Evolutionary conservation across 192 early-diverging fungal genomes (phyloP), one percentile per base, ranked within the genome.

Genomic region (Irineochytrium annulatum): DNA sequence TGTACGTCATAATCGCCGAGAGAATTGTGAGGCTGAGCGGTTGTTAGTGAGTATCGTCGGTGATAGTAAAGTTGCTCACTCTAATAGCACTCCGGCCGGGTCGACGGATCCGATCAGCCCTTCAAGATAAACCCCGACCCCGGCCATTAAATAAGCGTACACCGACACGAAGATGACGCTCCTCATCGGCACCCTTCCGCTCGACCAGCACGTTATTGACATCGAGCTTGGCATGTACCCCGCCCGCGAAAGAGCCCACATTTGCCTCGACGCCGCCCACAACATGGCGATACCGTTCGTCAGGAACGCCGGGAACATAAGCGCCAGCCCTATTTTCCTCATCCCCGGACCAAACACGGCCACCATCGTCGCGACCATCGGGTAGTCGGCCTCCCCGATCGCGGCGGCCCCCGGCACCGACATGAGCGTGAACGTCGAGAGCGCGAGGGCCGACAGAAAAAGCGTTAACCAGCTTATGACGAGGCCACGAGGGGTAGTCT

Each of bases 1-100:
- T 22, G 60, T 62, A 62, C 5, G 60, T 62, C 30, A 62, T 58
- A 11, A 51, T 24, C n/a, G 32, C 60, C 5, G 49, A 34, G 17
- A 55, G 28, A 19, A 62, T 22, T n/a, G 54, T 55, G 26, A 62
- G 32, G 22, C 58, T 27, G 49, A 8, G 44, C 45, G 20, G n/a
- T 14, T 28, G 8, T 56, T 22, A 41, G 37, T 8, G n/a, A 41
- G 8, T 8, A 8, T n/a, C n/a, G 8, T 41, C 37, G 37, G n/a
- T n/a, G n/a, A 41, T 8, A n/a, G 11, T 41, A 41, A 13, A 13
- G 8, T 41, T 13, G n/a, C 37, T 41, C n/a, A 41, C 37, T 49
- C 46, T 5, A 49, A 24, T 24, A 49, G 24, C 17, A 49, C 46
- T 14, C 8, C 11, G 11, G 8, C 11, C 8, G 46, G 13, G 6